Conservation (phyloP, 805 yeast genomes). For the Clavispora asparagi region DNA sequence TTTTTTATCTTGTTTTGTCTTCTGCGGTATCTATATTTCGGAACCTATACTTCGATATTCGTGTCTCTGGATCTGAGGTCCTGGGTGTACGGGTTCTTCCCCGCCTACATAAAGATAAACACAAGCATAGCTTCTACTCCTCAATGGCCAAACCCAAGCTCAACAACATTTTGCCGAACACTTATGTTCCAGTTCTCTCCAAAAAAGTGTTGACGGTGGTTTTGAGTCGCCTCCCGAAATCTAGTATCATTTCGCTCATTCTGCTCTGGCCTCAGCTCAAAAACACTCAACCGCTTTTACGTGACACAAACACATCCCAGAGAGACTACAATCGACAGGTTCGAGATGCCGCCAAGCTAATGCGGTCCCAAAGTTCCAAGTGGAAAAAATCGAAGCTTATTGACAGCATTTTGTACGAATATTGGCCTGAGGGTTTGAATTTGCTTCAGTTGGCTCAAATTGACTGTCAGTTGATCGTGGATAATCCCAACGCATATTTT, state of each 20-base stretch:
- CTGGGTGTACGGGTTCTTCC: background rate
- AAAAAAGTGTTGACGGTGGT: conserved; percentile 16
- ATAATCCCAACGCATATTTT: conserved; percentile 43
- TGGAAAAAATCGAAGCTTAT: conserved; percentile 30
- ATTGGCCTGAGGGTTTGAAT: conserved; percentile 55
- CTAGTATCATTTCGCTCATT: conserved; percentile 27
- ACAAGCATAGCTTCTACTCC: background rate
- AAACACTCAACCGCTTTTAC: conserved; percentile 17
- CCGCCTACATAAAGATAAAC: background rate
- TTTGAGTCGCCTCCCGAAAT: conserved; percentile 26
- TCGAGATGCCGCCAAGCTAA: conserved; percentile 7
- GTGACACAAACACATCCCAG: conserved; percentile 1
- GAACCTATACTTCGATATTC: too few species aligned
- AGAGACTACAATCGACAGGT: conserved; percentile 5
- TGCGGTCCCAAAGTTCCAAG: conserved; percentile 7
- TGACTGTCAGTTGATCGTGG: conserved; percentile 61
- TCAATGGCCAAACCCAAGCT: conserved; percentile 7
- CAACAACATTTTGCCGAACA: conserved; percentile 33
- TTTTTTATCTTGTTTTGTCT: too few species aligned
- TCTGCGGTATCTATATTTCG: too few species aligned
- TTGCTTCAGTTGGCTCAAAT: conserved; percentile 64
- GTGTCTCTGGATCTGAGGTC: too few species aligned
- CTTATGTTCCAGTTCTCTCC: conserved; percentile 31
- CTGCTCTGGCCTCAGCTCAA: conserved; percentile 30
- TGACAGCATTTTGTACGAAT: conserved; percentile 43